Evolutionary conservation across 176 grass and related monocot genomes (phyloP), one percentile per base, ranked within the genome.

Genomic region (Metroxylon sagu): DNA sequence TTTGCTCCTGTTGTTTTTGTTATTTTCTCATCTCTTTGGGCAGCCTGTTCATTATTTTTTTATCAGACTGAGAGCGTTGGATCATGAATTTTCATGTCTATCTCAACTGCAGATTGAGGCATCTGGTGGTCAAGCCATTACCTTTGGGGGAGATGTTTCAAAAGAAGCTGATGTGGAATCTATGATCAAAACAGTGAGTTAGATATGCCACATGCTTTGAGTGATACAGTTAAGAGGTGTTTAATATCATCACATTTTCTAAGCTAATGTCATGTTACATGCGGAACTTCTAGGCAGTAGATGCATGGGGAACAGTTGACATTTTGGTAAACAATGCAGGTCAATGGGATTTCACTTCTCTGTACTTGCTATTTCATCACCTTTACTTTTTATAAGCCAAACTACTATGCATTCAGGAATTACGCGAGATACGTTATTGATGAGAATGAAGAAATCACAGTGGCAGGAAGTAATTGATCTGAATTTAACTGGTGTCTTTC

Each of bases 401-500:
- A 17, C 18, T 59, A 50, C 35, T 88, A 7, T 68, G 67, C 57
- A 68, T 73, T 26, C 64, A 98, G 93, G 93, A 67, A 98, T 92
- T 76, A 98, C 93, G 53, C 65, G 93, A 31, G 93, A 98, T 48
- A 89, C 88, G 54, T 74, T 98, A 65, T 81, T 98, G 68, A 98
- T 98, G 88, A 80, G 93, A 76, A 98, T 98, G 93, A 98, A 98
- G 74, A 92, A 85, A 92, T 74, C 81, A 29, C 93, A 98, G 72
- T 98, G 93, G 93, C 88, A 92, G 77, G 93, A 98, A 68, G 93
- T 98, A 62, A 98, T 98, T 74, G 93, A 85, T 57, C 72, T 92
- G 39, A 98, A 98, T 74, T 82, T 98, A 77, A 98, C 93, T 21
- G 93, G 93, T 26, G 82, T 92, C 55, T 98, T 98, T 70, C 79